phyloP scores from a whole-genome alignment of 2,329 filamentous ascomycete species.

The Paraphoma sp. region DNA sequence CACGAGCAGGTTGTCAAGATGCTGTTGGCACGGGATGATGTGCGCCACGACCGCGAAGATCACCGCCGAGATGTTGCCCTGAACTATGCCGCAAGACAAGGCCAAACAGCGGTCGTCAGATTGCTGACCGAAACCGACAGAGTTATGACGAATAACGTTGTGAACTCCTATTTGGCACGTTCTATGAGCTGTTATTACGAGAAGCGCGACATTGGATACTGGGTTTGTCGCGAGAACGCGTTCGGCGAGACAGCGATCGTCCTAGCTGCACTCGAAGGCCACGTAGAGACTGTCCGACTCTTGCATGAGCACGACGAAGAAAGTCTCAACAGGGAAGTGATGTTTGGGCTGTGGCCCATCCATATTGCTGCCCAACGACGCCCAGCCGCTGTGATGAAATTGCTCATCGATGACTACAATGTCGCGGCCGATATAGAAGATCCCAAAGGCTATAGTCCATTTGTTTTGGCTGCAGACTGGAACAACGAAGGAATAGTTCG shows the following conservation, averaged over 20 bases:
- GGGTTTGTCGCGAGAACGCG: background rate
- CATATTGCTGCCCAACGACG: background rate
- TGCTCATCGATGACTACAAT: background rate
- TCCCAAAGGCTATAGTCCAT: background rate
- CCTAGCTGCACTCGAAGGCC: background rate
- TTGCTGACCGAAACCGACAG: background rate
- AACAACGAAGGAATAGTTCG: background rate
- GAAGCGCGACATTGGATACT: background rate
- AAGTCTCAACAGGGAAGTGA: background rate
- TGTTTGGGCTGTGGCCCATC: background rate
- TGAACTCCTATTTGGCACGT: background rate
- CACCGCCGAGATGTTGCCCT: background rate
- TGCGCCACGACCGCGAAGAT: background rate
- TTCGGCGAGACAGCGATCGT: background rate
- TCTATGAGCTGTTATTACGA: background rate
- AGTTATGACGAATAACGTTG: background rate
- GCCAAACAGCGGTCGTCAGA: background rate
- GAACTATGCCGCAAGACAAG: background rate
- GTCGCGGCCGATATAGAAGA: background rate
- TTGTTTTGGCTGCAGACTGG: background rate
- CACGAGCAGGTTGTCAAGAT: background rate
- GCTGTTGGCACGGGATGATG: background rate
- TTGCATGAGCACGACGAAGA: background rate
- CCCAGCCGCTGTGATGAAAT: background rate
- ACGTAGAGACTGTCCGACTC: background rate